Evolutionary conservation across 2,329 filamentous ascomycete genomes (phyloP), one percentile per base, ranked within the genome.

Genomic region (Apiospora kogelbergensis): DNA sequence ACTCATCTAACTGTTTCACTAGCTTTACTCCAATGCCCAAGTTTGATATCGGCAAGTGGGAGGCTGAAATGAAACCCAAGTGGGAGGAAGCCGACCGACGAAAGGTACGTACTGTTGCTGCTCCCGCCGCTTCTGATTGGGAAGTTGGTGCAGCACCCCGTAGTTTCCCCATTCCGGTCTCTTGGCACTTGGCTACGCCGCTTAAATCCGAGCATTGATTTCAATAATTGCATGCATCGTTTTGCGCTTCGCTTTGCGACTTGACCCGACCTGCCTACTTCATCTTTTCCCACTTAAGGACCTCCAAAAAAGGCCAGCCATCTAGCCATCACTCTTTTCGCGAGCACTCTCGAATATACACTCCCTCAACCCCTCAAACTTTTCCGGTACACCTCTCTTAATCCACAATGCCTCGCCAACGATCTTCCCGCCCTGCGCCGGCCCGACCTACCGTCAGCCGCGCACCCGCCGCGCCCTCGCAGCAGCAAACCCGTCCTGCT

Each of bases 371-470:
- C 13, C 26, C 24, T 11, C 30, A 24, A n/a, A 33, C 26, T 13
- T 37, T n/a, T 17, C 30, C 37, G n/a, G 7, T 6, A 37, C 13
- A 11, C 53, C 17, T 46, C 26, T 15, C 40, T 42, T 11, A n/a
- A n/a, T 20, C 71, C 80, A 86, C 81, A 70, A 95, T 95, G 93
- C 83, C 93, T 91, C 93, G 93, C 83, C 90, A 93, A 86, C 88
- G 90, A 80, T 89, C 91, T 82, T 85, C 84, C 78, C 85, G 81
- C 81, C 82, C 80, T 79, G 82, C 76, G 78, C 82, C 77, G 80
- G 81, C 77, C 85, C 90, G 92, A 77, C 92, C 93, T 76, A 88
- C 88, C 76, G 86, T 89, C 72, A 81, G 88, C 70, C 82, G 87
- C 75, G 83, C 87, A 69, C 83, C 87, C 70, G 80, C 72, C 77